Percentiles rank a stretch among this genome's conserved stretches.
These are phyloP conservation scores for Fraxinus paxiana DNA, from an alignment of 305 asterid genomes.

Conservation along the genomic window DNA sequence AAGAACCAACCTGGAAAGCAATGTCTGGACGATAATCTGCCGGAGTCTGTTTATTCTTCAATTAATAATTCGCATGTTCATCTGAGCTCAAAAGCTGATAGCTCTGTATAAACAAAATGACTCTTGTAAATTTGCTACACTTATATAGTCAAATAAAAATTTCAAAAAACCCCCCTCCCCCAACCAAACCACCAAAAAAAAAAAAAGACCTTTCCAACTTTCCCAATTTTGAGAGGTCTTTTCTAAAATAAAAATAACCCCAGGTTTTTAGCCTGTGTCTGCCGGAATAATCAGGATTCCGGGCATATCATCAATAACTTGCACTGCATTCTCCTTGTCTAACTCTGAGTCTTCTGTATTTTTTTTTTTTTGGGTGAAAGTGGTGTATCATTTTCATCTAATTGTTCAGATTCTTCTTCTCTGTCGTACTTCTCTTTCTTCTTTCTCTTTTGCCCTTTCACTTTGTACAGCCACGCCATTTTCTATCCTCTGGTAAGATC, in stretches of 20 bases:
- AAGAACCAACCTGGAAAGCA: constrained; percentile 67
- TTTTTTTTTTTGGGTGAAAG: constrained; percentile 41
- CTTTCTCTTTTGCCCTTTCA: constrained; percentile 80
- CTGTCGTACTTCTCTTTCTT: constrained; percentile 21
- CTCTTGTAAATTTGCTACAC: background rate
- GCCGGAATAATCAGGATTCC: constrained; percentile 52
- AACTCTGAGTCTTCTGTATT: constrained; percentile 28
- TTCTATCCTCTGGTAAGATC: background rate
- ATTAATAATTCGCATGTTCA: constrained; percentile 59
- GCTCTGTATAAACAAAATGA: constrained; percentile 34
- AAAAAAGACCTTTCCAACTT: constrained; percentile 80
- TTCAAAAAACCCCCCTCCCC: background rate
- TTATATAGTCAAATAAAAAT: background rate
- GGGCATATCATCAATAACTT: constrained; percentile 39
- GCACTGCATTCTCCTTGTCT: constrained; percentile 36
- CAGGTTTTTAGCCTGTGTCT: constrained; percentile 41
- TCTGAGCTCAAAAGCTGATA: constrained; percentile 84
- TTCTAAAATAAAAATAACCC: constrained; percentile 70
- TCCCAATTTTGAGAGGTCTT: constrained; percentile 89
- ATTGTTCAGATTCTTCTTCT: constrained; percentile 35
- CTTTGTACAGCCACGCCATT: constrained; percentile 51
- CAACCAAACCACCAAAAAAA: no score
- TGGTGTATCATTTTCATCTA: constrained; percentile 25
- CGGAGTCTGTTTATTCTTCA: constrained; percentile 59
- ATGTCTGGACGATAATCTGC: constrained; percentile 88